A percentile compares a stretch with the other conserved stretches of the same genome.
Conservation (phyloP, 176 grass and related monocot genomes). For the Bonia amplexicaulis region DNA sequence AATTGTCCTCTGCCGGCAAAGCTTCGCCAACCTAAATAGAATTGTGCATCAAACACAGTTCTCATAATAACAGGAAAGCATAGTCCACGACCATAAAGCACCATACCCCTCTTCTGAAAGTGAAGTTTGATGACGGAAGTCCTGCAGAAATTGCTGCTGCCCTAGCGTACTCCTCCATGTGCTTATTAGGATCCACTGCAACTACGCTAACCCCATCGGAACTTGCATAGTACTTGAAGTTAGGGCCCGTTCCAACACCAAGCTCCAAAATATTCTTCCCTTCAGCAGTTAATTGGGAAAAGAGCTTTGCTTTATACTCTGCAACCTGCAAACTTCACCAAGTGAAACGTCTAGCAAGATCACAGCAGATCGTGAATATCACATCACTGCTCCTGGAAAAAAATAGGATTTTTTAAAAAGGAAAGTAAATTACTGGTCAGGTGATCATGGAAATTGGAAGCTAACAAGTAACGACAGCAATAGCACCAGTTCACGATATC, state of each 20-base stretch:
- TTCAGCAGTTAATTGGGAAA: constrained; percentile 38
- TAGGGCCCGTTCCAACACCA: constrained; percentile 79
- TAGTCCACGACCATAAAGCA: background rate
- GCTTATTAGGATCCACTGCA: constrained; percentile 81
- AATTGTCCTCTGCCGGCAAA: constrained; percentile 64
- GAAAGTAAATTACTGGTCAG: background rate
- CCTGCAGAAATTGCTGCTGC: constrained; percentile 54
- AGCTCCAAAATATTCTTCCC: constrained; percentile 62
- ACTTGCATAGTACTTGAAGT: constrained; percentile 76
- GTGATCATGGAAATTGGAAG: background rate
- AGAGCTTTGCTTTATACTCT: constrained; percentile 68
- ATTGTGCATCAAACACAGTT: background rate
- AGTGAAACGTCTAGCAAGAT: background rate
- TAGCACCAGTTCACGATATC: background rate
- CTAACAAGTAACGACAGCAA: background rate
- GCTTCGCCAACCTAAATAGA: constrained; percentile 69
- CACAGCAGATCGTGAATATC: background rate
- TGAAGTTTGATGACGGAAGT: constrained; percentile 51
- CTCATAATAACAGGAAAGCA: background rate
- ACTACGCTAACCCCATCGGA: constrained; percentile 25
- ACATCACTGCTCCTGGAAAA: background rate
- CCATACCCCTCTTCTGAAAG: constrained; percentile 68
- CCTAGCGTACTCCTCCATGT: constrained; percentile 82
- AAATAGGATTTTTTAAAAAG: background rate
- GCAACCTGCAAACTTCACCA: constrained; percentile 67